A percentile compares a stretch with the other conserved stretches of the same genome.
phyloP scores from a whole-genome alignment of 2,329 filamentous ascomycete genomes.

The Alternaria postmessia region DNA sequence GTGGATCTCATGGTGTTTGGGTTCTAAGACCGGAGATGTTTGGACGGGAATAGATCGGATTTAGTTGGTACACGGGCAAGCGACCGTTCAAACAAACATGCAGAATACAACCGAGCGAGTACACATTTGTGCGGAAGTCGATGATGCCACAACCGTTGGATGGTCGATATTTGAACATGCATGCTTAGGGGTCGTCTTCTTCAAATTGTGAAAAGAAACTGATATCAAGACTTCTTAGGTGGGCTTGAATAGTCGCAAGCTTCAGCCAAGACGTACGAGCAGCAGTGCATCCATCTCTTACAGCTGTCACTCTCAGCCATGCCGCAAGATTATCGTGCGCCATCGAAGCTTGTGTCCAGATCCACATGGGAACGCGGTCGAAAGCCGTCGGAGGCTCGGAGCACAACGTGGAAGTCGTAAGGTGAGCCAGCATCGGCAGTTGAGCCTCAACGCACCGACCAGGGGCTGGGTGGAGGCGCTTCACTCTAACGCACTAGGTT shows the following conservation, averaged over 20 bases:
- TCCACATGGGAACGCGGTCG: slow-evolving; percentile 9
- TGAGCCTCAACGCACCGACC: slow-evolving; percentile 11
- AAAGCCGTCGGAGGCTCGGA: slow-evolving; percentile 9
- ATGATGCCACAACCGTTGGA: slow-evolving; percentile 8
- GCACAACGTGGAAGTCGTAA: not conserved
- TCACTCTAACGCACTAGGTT: slow-evolving; percentile 31
- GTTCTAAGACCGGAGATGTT: slow-evolving; percentile 42
- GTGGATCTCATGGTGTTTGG: slow-evolving; percentile 21
- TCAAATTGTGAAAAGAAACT: not conserved
- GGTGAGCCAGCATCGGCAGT: slow-evolving; percentile 10
- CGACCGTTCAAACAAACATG: slow-evolving; percentile 13
- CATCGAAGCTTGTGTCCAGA: slow-evolving; percentile 10
- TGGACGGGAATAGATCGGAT: slow-evolving; percentile 28
- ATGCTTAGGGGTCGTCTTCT: not conserved
- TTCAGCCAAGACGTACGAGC: slow-evolving; percentile 11
- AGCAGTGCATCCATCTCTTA: slow-evolving; percentile 14
- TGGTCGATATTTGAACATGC: not conserved
- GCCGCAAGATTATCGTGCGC: slow-evolving; percentile 12
- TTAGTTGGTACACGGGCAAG: not conserved
- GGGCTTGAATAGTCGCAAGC: not conserved
- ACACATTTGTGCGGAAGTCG: not conserved
- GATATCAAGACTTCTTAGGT: not conserved
- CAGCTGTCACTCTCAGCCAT: slow-evolving; percentile 29
- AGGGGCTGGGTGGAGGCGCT: slow-evolving; percentile 22
- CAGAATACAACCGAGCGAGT: slow-evolving; percentile 1